Percentiles rank a stretch among this genome's conserved stretches.
phyloP scores from a whole-genome alignment of 345 rosid genomes.

The Mercurialis annua region DNA sequence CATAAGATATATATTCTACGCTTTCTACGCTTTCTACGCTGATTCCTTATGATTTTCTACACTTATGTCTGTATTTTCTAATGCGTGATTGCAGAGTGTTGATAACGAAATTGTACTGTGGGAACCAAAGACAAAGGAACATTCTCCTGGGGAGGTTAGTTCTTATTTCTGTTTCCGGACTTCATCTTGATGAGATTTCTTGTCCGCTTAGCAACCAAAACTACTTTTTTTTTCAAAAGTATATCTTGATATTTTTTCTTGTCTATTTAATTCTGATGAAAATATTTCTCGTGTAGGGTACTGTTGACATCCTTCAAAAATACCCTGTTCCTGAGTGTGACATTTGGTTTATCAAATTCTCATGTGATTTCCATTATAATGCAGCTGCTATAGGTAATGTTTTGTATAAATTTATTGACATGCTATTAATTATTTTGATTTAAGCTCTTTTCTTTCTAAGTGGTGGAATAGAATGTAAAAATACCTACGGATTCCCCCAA shows the following conservation, averaged over 20 bases:
- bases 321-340: slow-evolving; percentile 92
- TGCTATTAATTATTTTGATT: too few species aligned
- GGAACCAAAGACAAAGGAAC: slow-evolving; percentile 95
- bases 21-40: neutral
- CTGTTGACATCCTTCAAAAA: slow-evolving; percentile 79
- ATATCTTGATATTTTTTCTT: neutral
- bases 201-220: too few species aligned
- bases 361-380: slow-evolving; percentile 74
- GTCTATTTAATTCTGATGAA: neutral
- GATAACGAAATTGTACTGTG: slow-evolving; percentile 93
- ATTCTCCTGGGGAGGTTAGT: slow-evolving; percentile 93
- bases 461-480: too few species aligned
- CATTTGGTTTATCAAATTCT: slow-evolving; percentile 97
- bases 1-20: neutral
- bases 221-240: neutral
- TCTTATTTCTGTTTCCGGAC: neutral
- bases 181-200: neutral
- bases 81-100: slow-evolving; percentile 62
- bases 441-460: too few species aligned
- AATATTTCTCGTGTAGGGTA: slow-evolving; percentile 45
- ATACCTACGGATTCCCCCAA: too few species aligned
- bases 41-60: neutral
- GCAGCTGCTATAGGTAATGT: slow-evolving; percentile 77
- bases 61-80: slow-evolving; percentile 12
- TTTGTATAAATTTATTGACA: too few species aligned